A percentile compares a stretch with the other conserved stretches of the same genome.
Evolutionary conservation across 1,139 yeast species (phyloP).

Genomic region (Citeromyces hawaiiensis): DNA sequence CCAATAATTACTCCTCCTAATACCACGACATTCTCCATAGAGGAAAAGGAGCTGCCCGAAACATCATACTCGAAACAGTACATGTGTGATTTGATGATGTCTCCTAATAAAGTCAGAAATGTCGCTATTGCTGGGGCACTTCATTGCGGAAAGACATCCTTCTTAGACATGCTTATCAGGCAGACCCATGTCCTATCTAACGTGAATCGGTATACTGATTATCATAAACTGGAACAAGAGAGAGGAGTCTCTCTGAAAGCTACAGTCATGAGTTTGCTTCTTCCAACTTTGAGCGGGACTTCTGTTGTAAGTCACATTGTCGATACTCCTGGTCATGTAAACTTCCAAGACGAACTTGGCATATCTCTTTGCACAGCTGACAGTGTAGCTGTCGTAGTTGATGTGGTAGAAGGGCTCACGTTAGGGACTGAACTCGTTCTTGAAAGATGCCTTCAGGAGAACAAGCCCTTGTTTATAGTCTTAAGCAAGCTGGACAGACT

Average conservation of each 20-base stretch:
- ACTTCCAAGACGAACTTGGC: slow-evolving; percentile 65
- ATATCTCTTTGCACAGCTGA: slow-evolving; percentile 50
- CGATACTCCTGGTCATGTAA: slow-evolving; percentile 89
- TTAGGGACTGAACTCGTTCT: slow-evolving; percentile 35
- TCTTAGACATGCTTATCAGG: slow-evolving; percentile 54
- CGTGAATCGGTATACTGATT: slow-evolving; percentile 48
- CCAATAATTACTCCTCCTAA: slow-evolving; percentile 55
- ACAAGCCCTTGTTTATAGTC: slow-evolving; percentile 43
- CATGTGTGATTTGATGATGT: slow-evolving; percentile 18
- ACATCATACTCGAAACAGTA: slow-evolving; percentile 53
- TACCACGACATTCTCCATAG: slow-evolving; percentile 31
- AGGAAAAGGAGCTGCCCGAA: slow-evolving; percentile 39
- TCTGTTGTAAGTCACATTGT: slow-evolving; percentile 50
- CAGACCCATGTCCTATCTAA: slow-evolving; percentile 50
- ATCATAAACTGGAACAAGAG: slow-evolving; percentile 51
- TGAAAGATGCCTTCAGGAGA: slow-evolving; percentile 30
- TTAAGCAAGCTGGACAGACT: slow-evolving; percentile 81
- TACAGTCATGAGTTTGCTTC: slow-evolving; percentile 47
- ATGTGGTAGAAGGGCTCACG: slow-evolving; percentile 72
- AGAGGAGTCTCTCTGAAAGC: slow-evolving; percentile 61
- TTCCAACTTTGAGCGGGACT: slow-evolving; percentile 40
- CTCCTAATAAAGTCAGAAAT: slow-evolving; percentile 63
- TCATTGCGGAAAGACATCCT: slow-evolving; percentile 80
- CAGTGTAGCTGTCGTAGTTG: slow-evolving; percentile 60
- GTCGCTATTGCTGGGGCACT: slow-evolving; percentile 73